These are phyloP conservation scores for Emergomyces pasteurianus DNA, from an alignment of 2,329 filamentous ascomycete genomes.

Conservation along the genomic window DNA sequence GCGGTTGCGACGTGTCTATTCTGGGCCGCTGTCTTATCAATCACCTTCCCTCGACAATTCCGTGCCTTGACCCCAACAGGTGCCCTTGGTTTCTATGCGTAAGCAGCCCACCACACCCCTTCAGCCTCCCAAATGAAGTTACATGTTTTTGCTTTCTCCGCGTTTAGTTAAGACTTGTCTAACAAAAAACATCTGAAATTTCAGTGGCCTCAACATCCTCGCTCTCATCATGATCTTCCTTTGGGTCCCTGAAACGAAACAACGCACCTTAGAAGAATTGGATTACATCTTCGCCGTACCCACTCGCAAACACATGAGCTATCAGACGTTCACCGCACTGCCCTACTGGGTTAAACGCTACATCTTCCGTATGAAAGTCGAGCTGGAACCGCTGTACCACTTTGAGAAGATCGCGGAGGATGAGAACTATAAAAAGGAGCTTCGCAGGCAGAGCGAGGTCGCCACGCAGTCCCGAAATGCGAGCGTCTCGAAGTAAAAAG, in stretches of 20 bases:
- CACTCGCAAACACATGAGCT: slow-evolving; percentile 44
- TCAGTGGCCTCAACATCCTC: slow-evolving; percentile 44
- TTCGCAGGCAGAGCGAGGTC: background rate
- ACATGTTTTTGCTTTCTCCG: background rate
- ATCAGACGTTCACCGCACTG: slow-evolving; percentile 44
- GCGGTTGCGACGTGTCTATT: slow-evolving; percentile 35
- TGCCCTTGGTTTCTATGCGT: slow-evolving; percentile 50
- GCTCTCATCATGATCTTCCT: slow-evolving; percentile 54
- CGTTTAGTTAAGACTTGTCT: background rate
- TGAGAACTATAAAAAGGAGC: background rate
- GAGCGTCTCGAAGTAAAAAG: background rate
- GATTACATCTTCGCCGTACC: slow-evolving; percentile 50
- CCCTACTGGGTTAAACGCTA: slow-evolving; percentile 52
- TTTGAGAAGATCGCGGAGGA: slow-evolving; percentile 26
- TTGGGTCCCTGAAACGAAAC: slow-evolving; percentile 46
- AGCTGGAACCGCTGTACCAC: slow-evolving; percentile 41
- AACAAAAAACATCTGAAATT: slow-evolving; percentile 10
- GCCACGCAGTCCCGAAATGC: background rate
- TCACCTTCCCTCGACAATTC: slow-evolving; percentile 39
- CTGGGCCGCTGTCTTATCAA: slow-evolving; percentile 39
- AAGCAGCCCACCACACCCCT: slow-evolving; percentile 13
- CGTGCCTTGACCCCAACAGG: slow-evolving; percentile 38
- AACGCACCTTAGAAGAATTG: slow-evolving; percentile 45
- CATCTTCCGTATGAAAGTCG: slow-evolving; percentile 39
- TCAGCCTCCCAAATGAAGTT: slow-evolving; percentile 2